These are phyloP conservation scores for Candida alai DNA, from an alignment of 805 yeast species.

Conservation along the genomic window DNA sequence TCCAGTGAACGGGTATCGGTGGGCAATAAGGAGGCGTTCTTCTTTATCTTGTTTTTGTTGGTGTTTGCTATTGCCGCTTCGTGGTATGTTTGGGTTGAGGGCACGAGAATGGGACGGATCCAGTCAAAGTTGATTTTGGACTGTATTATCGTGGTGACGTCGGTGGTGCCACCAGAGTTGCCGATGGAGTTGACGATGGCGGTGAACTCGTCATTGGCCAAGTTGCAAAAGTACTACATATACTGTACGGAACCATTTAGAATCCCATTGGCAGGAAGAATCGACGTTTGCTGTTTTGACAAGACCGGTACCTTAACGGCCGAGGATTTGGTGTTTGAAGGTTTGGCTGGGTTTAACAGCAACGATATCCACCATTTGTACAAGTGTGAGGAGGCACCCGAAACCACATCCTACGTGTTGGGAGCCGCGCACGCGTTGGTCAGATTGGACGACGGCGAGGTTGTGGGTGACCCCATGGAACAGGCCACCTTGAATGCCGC, in stretches of 20 bases:
- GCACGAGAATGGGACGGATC: conserved; percentile 91
- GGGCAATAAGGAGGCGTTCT: conserved; percentile 90
- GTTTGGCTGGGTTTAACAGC: conserved; percentile 75
- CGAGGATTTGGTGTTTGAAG: conserved; percentile 94
- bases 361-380: conserved; percentile 53
- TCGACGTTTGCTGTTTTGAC: conserved; percentile 97
- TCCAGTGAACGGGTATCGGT: conserved; percentile 95
- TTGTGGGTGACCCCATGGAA: conserved; percentile 99
- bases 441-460: conserved; percentile 89
- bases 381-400: conserved; percentile 61
- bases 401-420: conserved; percentile 62
- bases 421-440: conserved; percentile 98
- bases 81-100: conserved; percentile 98
- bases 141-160: conserved; percentile 92
- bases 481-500: conserved; percentile 89
- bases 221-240: conserved; percentile 80
- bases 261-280: conserved; percentile 95
- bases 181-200: conserved; percentile 99
- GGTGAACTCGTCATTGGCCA: conserved; percentile 85
- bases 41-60: conserved; percentile 84
- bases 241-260: conserved; percentile 98
- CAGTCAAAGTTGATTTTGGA: conserved; percentile 91
- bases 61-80: conserved; percentile 93
- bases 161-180: conserved; percentile 97
- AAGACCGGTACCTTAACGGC: conserved; percentile 98